Conservation (phyloP, 257 asterid genomes). For the Forsythia viridissima region DNA sequence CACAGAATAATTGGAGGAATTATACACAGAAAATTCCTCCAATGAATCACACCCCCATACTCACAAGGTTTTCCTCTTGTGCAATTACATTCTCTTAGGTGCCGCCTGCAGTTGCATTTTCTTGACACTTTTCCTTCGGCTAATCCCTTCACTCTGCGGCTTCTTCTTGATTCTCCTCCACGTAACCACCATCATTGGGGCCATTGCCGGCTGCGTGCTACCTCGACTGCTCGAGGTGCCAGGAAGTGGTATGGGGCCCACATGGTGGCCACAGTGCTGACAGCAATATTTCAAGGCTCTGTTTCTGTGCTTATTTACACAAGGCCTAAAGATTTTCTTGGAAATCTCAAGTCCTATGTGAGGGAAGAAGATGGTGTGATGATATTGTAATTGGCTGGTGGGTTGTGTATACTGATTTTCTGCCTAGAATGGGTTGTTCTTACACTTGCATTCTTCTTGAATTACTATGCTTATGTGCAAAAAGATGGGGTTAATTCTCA, state of each 20-base stretch:
- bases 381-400: slow-evolving; percentile 75
- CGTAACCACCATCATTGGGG: slow-evolving; percentile 42
- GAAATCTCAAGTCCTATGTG: slow-evolving; percentile 73
- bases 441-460: slow-evolving; percentile 78
- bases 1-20: no score
- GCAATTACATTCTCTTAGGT: slow-evolving; percentile 44
- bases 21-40: not conserved
- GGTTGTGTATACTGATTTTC: slow-evolving; percentile 62
- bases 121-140: slow-evolving; percentile 46
- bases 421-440: slow-evolving; percentile 91
- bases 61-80: slow-evolving; percentile 37
- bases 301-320: slow-evolving; percentile 83
- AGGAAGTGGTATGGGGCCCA: slow-evolving; percentile 80
- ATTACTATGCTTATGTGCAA: slow-evolving; percentile 68
- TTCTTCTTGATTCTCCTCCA: slow-evolving; percentile 50
- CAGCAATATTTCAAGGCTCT: slow-evolving; percentile 92
- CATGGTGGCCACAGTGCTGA: slow-evolving; percentile 82
- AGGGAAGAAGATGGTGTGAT: slow-evolving; percentile 79
- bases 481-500: slow-evolving; percentile 27
- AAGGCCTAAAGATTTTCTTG: slow-evolving; percentile 67
- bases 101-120: slow-evolving; percentile 52
- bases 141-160: slow-evolving; percentile 45
- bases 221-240: slow-evolving; percentile 47
- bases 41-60: slow-evolving; percentile 27
- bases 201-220: slow-evolving; percentile 54